Evolutionary conservation across 768 basidiomycete genomes (phyloP).

Genomic region (Inosperma sp.): DNA sequence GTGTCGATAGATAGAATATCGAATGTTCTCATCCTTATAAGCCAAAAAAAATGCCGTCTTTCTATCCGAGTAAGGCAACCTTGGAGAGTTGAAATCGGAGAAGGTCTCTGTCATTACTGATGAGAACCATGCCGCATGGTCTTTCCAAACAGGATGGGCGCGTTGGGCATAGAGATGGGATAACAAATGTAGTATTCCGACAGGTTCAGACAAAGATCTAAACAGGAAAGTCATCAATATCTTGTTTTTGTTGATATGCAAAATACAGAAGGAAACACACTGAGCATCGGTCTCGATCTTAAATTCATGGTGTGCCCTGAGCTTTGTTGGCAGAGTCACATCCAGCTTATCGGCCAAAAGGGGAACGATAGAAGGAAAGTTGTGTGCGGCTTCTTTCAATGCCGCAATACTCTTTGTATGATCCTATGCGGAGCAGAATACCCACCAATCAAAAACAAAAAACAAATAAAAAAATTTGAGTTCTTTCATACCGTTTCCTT

Average conservation of each 20-base stretch:
- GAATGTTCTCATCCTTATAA: constrained; percentile 40
- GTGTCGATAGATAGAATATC: constrained; percentile 66
- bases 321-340: constrained; percentile 50
- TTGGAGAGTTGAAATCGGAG: constrained; percentile 31
- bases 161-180: constrained; percentile 86
- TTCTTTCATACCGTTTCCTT: constrained; percentile 42
- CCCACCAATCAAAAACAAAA: not conserved
- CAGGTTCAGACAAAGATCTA: constrained; percentile 38
- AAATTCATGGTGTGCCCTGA: constrained; percentile 60
- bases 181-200: constrained; percentile 65
- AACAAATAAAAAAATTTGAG: not conserved
- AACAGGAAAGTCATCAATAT: not conserved
- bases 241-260: not conserved
- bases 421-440: constrained; percentile 38
- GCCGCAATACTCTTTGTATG: constrained; percentile 60
- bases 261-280: constrained; percentile 36
- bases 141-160: constrained; percentile 79
- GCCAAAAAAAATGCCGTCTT: constrained; percentile 31
- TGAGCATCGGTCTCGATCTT: constrained; percentile 62
- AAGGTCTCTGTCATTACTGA: constrained; percentile 47
- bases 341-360: constrained; percentile 86
- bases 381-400: constrained; percentile 64
- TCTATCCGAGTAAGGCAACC: constrained; percentile 33
- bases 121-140: constrained; percentile 65
- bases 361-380: constrained; percentile 78